A percentile compares a stretch with the other conserved stretches of the same genome.
Evolutionary conservation across 2,329 filamentous ascomycete genomes (phyloP).

Genomic region (Neofusicoccum sp.): DNA sequence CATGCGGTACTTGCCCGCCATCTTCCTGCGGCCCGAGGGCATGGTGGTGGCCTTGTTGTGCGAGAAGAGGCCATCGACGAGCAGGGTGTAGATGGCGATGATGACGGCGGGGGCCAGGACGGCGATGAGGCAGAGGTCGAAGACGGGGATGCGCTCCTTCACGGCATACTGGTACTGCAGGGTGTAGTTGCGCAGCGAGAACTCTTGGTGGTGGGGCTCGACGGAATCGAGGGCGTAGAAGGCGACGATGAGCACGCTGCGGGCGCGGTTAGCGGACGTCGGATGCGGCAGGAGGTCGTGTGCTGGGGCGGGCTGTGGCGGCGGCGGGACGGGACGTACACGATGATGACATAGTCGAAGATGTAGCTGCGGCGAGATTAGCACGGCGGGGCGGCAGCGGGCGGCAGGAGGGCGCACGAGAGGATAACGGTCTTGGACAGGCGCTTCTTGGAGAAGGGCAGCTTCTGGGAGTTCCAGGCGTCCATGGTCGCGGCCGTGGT

Average conservation of each 20-base stretch:
- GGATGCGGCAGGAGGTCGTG: constrained; percentile 34
- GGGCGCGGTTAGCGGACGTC: neutral
- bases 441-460: constrained; percentile 55
- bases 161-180: constrained; percentile 58
- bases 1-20: constrained; percentile 49
- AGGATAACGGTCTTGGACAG: constrained; percentile 51
- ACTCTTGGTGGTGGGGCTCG: constrained; percentile 57
- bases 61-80: constrained; percentile 59
- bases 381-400: constrained; percentile 15
- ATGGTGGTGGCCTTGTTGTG: constrained; percentile 41
- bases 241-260: constrained; percentile 50
- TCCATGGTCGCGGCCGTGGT: constrained; percentile 19
- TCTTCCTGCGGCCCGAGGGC: constrained; percentile 29
- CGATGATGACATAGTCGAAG: constrained; percentile 58
- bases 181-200: constrained; percentile 56
- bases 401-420: constrained; percentile 43
- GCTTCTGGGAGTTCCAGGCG: constrained; percentile 35
- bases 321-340: constrained; percentile 42
- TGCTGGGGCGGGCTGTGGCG: constrained; percentile 22
- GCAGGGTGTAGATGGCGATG: constrained; percentile 56
- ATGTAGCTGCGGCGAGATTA: constrained; percentile 48
- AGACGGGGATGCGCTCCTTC: constrained; percentile 55
- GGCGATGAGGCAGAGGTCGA: constrained; percentile 49
- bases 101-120: constrained; percentile 50
- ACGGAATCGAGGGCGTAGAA: constrained; percentile 55